Base-by-base conservation (phyloP, 768 basidiomycete species). In the Tulasnella calospora region DNA sequence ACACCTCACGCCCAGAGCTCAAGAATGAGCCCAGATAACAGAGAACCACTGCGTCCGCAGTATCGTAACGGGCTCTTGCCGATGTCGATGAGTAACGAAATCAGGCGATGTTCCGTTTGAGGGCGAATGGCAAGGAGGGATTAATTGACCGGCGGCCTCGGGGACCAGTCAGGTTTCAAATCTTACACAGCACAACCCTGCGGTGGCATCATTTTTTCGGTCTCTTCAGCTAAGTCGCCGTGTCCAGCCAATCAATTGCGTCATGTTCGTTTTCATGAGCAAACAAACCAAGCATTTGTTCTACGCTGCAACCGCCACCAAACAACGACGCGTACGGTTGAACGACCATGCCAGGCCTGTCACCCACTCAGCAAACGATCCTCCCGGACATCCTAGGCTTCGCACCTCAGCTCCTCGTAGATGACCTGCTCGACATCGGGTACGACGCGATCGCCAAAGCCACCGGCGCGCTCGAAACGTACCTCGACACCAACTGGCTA, bases 361-460 rank as follows among this genome's bases (percentile, higher is more conserved):
- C 40, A 9, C 30, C 76, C 67, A 77, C 41, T 21, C 76, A 77
- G 19, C 61, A 78, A 41, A 23, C 72, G 38, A 51, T 74, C 33
- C 38, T 80, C 15, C 69, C 90, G 0, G 91, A 96, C 84, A 89
- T 94, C 19, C 88, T 96, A 2, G 92, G 93, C 0, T 95, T 95
- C 82, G 90, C 93, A 0, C 94, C 94, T 0, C 92, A 95, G 81
- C 88, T 92, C 27, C 86, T 96, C 4, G 90, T 95, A 0, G 94
- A 96, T 84, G 93, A 96, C 80, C 91, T 95, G 70, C 91, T 94
- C 81, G 94, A 95, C 85, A 89, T 90, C 79, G 90, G 92, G 0
- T 92, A 94, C 81, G 90, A 93, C 79, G 89, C 92, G 2, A 91
- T 95, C 21, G 89, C 90, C 47, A 90, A 92, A 79, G 90, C 91